Evolutionary conservation across 169 alveolate genomes (phyloP), one percentile per base, ranked within the genome.

Genomic region (Plasmodium coatneyi): DNA sequence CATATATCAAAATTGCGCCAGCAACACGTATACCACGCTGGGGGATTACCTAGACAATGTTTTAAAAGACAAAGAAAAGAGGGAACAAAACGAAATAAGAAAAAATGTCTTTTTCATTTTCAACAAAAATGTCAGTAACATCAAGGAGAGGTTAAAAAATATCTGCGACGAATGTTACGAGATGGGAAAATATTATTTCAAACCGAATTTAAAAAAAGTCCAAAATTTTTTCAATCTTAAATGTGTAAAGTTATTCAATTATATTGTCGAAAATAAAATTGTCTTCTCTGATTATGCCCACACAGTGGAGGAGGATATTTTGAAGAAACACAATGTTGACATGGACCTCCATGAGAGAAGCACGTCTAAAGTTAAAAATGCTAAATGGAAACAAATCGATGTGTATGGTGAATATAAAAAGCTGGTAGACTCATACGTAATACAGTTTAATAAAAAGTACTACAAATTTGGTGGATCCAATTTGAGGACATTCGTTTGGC

Each of bases 401-500:
- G 82, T 66, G 71, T 89, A 89, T 72, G 82, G 34, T 3, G 91
- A 78, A 36, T 89, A 89, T 43, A 89, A 60, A 80, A 78, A 89
- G 52, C 12, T 79, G 36, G 41, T 89, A 12, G 90, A 89, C 71
- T 56, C 16, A 7, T 89, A 80, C 66, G 49, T 89, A 16, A 28
- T 89, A 60, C 80, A 89, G 46, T 79, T 79, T 79, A 89, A 89
- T 80, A 89, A 89, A n/a, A 60, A 25, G 82, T 71, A 89, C 66
- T 89, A 89, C 49, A 89, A 41, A 89, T 36, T 89, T 36, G 60
- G 76, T 60, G 91, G 83, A 1, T 12, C 43, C 25, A 72, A 89
- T 43, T 89, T 89, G 39, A 78, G 82, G 72, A 80, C 89, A 16
- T 89, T 89, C 22, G 74, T 80, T 89, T 89, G 94, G 94, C 39